Evolutionary conservation across 2,329 filamentous ascomycete genomes (phyloP), one percentile per base, ranked within the genome.

Genomic region (Thelonectria olida): DNA sequence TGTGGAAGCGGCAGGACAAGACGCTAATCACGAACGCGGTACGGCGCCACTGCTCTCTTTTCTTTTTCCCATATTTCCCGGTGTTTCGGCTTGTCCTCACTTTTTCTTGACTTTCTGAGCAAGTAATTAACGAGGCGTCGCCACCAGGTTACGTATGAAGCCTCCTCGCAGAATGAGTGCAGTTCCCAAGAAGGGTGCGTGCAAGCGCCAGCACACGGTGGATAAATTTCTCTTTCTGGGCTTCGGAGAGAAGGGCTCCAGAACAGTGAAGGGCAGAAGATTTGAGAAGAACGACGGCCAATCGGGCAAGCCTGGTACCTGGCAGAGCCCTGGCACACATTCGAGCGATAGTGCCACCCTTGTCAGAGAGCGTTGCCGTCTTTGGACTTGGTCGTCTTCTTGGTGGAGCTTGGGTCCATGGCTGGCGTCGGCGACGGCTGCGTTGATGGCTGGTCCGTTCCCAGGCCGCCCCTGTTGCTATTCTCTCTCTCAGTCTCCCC

Each of bases 291-390:
- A 36, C 19, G 20, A 47, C 20, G 48, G 38, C 68, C 68, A 71
- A 71, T 71, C 63, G 62, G 39, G 45, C 44, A 12, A 34, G 10
- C 42, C 28, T 61, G 56, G 68, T 71, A 67, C 68, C 68, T 71
- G 68, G 41, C 68, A 70, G 57, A 62, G 28, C 67, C 64, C 65
- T 39, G 42, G 42, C 38, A 41, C 38, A 41, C 38, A 41, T 17
- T 36, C 34, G 5, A 5, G 5, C 34, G 13, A 20, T 19, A 22
- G 20, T 45, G 22, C 42, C 38, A 20, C 7, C 38, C 20, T 15
- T 17, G n/a, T n/a, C n/a, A 19, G 38, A 7, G 44, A 25, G 50
- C 57, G 51, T 61, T 45, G 25, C 52, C 58, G 22, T 27, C 25
- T 61, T 55, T 25, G 42, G 42, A 45, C 22, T 15, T 27, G 42